phyloP scores from a whole-genome alignment of 164 flowering plant genomes.

The Magnolia officinalis region DNA sequence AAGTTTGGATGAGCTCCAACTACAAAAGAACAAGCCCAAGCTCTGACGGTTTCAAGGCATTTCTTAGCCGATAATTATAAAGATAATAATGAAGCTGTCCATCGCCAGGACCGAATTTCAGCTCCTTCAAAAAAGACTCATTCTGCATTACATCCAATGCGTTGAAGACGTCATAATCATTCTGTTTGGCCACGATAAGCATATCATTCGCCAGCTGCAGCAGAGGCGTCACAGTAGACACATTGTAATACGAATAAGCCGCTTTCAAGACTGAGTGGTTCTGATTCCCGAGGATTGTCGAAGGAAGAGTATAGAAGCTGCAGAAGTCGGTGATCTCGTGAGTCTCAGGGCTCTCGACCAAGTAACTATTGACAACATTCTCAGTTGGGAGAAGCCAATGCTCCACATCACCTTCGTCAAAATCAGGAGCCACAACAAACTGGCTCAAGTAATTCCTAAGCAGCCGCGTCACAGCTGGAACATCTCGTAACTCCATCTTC shows the following conservation, averaged over 20 bases:
- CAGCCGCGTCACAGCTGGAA: slow-evolving; percentile 48
- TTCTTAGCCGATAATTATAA: slow-evolving; percentile 43
- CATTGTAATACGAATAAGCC: slow-evolving; percentile 53
- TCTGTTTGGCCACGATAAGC: slow-evolving; percentile 47
- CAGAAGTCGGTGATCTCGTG: slow-evolving; percentile 48
- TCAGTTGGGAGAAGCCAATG: slow-evolving; percentile 52
- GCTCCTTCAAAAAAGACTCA: slow-evolving; percentile 45
- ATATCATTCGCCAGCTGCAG: slow-evolving; percentile 57
- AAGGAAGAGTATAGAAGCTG: slow-evolving; percentile 58
- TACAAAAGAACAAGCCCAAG: slow-evolving; percentile 53
- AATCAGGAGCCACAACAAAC: slow-evolving; percentile 44
- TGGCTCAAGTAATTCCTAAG: slow-evolving; percentile 37
- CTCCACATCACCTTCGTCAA: slow-evolving; percentile 44
- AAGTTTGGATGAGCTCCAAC: slow-evolving; percentile 4
- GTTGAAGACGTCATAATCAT: slow-evolving; percentile 50
- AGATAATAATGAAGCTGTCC: slow-evolving; percentile 58
- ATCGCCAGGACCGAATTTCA: slow-evolving; percentile 56
- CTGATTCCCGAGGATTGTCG: slow-evolving; percentile 46
- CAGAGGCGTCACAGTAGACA: slow-evolving; percentile 41
- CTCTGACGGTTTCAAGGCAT: slow-evolving; percentile 42
- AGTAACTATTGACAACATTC: slow-evolving; percentile 44
- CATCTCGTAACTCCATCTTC: slow-evolving; percentile 43
- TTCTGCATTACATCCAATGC: slow-evolving; percentile 56
- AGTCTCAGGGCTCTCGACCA: slow-evolving; percentile 52
- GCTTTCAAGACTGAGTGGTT: slow-evolving; percentile 45